Percentiles rank a stretch among this genome's conserved stretches.
These are phyloP conservation scores for Blastobotrys petasosporus DNA, from an alignment of 1,139 yeast species.

Conservation along the genomic window DNA sequence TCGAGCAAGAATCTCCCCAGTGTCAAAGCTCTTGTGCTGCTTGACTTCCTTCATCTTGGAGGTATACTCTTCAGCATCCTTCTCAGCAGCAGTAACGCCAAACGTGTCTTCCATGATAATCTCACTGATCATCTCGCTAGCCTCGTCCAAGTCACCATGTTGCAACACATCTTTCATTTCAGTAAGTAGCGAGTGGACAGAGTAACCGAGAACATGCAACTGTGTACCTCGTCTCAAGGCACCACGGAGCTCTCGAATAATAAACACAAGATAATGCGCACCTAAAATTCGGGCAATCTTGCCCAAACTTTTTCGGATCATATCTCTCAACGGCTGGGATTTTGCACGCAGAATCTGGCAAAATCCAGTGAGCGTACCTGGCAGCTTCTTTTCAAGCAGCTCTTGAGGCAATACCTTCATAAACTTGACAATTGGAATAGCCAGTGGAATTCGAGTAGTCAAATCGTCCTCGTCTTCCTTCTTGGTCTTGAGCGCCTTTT, in stretches of 20 bases:
- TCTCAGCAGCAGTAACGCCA: slow-evolving; percentile 90
- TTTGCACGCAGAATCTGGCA: slow-evolving; percentile 86
- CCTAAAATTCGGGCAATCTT: slow-evolving; percentile 63
- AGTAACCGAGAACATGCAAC: slow-evolving; percentile 84
- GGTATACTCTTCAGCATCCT: slow-evolving; percentile 88
- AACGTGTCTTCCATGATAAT: slow-evolving; percentile 88
- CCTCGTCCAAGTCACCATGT: slow-evolving; percentile 74
- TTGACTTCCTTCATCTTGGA: slow-evolving; percentile 88
- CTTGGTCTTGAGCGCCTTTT: slow-evolving; percentile 43
- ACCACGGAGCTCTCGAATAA: slow-evolving; percentile 67
- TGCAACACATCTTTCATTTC: slow-evolving; percentile 43
- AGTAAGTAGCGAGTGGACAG: slow-evolving; percentile 67
- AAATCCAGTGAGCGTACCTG: slow-evolving; percentile 75
- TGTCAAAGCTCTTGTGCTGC: slow-evolving; percentile 80
- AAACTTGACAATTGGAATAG: slow-evolving; percentile 75
- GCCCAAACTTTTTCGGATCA: slow-evolving; percentile 71
- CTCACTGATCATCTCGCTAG: slow-evolving; percentile 55
- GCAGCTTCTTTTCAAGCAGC: slow-evolving; percentile 53
- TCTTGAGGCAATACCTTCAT: slow-evolving; percentile 58
- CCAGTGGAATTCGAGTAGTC: slow-evolving; percentile 66
- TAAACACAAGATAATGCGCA: slow-evolving; percentile 63
- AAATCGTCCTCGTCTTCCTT: slow-evolving; percentile 61
- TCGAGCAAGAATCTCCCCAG: slow-evolving; percentile 70
- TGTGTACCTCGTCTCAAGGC: slow-evolving; percentile 90
- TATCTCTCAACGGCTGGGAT: slow-evolving; percentile 84